Base-by-base conservation (phyloP, 1,139 yeast genomes). In the Taphrina sp. region DNA sequence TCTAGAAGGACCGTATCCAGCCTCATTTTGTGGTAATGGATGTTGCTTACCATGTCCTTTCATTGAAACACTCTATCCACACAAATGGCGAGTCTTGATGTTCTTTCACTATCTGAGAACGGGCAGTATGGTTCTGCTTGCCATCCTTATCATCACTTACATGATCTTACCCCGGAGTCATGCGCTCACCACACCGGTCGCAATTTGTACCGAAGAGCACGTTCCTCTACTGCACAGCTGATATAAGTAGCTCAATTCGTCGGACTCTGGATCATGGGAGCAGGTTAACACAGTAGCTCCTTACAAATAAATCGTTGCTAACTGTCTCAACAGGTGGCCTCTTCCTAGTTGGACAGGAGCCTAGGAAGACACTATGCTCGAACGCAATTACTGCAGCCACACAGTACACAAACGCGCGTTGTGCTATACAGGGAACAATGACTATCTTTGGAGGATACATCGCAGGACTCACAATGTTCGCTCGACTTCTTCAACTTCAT, bases 401-500 rank as follows among this genome's bases (percentile, higher is more conserved):
- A 5, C 47, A 43, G 16, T 43, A 33, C 38, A 43, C 47, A 19
- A 43, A 43, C 20, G 28, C 16, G 5, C 47, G 47, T 5, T 43
- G 47, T 31, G 36, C 47, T 7, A 17, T 16, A 17, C 47, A 43
- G 29, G 47, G 47, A 7, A 3, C 20, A 7, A 19, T 43, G 7
- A 12, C 22, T 5, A 31, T 43, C 20, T 43, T 43, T 20, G 47
- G 47, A 16, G 29, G 38, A 20, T 31, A 19, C 20, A 22, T 38
- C 12, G 14, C 35, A 19, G 16, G 14, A 7, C 17, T 31, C 2
- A 43, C 47, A 5, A 43, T 43, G 37, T 43, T 43, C 28, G 20
- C 38, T 5, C 36, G 47, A n/a, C 26, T 43, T 26, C 17, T 43
- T 12, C 47, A 43, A 33, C 28, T 43, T 5, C 47, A 43, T 43